Conservation (phyloP, 2,329 filamentous ascomycete genomes). For the Raffaelea arxii region DNA sequence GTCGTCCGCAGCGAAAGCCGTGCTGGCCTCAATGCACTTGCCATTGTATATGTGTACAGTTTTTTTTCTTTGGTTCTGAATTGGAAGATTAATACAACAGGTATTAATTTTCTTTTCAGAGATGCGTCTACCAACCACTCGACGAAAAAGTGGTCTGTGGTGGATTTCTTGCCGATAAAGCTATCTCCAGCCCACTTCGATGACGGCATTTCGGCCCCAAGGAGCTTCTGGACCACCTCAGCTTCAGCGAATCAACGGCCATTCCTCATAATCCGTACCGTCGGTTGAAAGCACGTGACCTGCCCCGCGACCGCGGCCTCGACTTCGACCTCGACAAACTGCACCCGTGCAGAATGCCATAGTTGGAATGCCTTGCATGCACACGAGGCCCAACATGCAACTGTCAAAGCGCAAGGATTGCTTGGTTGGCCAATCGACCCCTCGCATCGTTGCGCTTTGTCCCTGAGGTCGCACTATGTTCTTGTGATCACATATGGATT, state of each 20-base stretch:
- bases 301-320: neutral
- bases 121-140: too few relatives aligned
- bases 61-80: too few relatives aligned
- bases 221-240: neutral
- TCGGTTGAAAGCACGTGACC: neutral
- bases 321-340: neutral
- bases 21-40: constrained; percentile 5
- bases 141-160: too few relatives aligned
- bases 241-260: neutral
- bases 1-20: constrained; percentile 5
- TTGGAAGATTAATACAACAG: too few relatives aligned
- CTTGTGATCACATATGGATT: too few relatives aligned
- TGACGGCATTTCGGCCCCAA: neutral
- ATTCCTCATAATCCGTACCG: too few relatives aligned
- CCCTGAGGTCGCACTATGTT: too few relatives aligned
- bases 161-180: too few relatives aligned
- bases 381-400: neutral
- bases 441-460: too few relatives aligned
- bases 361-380: neutral
- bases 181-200: neutral
- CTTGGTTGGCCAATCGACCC: neutral
- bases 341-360: neutral
- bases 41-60: too few relatives aligned
- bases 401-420: neutral
- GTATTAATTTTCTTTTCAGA: too few relatives aligned